Percentiles rank a stretch among this genome's conserved stretches.
phyloP scores from a whole-genome alignment of 257 asterid species.

The Eucommia ulmoides region DNA sequence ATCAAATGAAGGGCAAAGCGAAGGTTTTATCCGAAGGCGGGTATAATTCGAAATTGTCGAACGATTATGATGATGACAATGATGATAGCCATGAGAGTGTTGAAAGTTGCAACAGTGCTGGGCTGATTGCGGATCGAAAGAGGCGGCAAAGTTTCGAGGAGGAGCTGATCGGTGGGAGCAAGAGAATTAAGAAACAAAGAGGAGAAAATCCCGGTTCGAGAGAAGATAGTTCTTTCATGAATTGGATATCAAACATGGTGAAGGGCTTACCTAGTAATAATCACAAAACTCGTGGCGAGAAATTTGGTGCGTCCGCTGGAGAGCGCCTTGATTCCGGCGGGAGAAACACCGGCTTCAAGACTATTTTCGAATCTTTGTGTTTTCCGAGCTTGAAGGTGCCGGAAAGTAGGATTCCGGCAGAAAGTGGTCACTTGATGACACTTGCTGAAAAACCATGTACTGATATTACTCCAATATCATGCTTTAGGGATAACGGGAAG shows the following conservation, averaged over 20 bases:
- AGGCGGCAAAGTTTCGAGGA: conserved; percentile 20
- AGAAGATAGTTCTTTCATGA: conserved; percentile 48
- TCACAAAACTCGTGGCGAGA: conserved; percentile 15
- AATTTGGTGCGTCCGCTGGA: too few species aligned
- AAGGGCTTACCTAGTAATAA: conserved; percentile 30
- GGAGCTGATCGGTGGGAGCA: conserved; percentile 19
- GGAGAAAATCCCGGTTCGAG: conserved; percentile 21
- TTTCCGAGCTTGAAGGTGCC: conserved; percentile 13
- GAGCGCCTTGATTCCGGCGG: too few species aligned
- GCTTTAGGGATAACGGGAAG: conserved; percentile 7
- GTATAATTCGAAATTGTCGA: too few species aligned
- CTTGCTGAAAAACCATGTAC: conserved; percentile 12
- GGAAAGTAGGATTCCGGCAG: conserved; percentile 13
- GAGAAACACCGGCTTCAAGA: conserved; percentile 29
- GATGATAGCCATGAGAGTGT: conserved; percentile 31
- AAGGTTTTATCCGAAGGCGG: conserved; percentile 30
- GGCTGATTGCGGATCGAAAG: conserved; percentile 25
- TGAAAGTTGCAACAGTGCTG: conserved; percentile 63
- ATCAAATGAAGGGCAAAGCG: conserved; percentile 33
- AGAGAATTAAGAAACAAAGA: conserved; percentile 31
- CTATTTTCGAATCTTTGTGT: conserved; percentile 43
- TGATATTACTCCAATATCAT: conserved; percentile 9
- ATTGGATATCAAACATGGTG: conserved; percentile 70
- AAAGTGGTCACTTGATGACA: conserved; percentile 9
- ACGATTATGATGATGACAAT: too few species aligned